phyloP scores from a whole-genome alignment of 2,329 filamentous ascomycete species.

The Thielaviopsis populi region DNA sequence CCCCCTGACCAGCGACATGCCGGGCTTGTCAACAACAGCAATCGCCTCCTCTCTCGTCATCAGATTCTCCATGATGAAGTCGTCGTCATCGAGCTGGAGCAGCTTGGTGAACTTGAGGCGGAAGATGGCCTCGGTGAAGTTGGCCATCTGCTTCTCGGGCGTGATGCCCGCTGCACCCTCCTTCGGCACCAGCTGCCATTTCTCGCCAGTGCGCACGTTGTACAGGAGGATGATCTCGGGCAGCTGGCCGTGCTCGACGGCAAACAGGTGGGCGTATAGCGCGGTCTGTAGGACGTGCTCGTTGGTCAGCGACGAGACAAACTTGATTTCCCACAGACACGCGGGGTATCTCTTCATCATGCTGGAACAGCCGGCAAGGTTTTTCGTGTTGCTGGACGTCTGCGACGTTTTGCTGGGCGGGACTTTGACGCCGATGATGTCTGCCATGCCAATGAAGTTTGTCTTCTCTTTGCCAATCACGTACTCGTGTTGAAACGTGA shows the following conservation, averaged over 20 bases:
- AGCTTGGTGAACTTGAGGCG: slow-evolving; percentile 18
- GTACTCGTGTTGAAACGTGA: background rate
- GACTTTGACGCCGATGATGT: slow-evolving; percentile 10
- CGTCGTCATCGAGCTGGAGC: slow-evolving; percentile 9
- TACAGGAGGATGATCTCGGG: slow-evolving; percentile 19
- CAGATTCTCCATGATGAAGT: slow-evolving; percentile 15
- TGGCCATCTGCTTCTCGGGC: background rate
- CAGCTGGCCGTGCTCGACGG: slow-evolving; percentile 14
- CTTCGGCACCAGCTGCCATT: slow-evolving; percentile 18
- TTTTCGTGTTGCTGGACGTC: background rate
- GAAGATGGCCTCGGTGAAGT: slow-evolving; percentile 19
- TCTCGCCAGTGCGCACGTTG: slow-evolving; percentile 22
- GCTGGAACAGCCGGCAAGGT: background rate
- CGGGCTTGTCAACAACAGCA: background rate
- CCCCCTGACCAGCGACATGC: background rate
- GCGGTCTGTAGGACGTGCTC: slow-evolving; percentile 22
- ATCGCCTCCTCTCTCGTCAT: slow-evolving; percentile 3
- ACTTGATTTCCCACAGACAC: slow-evolving; percentile 23
- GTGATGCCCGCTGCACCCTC: background rate
- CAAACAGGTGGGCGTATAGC: slow-evolving; percentile 21
- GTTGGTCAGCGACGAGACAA: slow-evolving; percentile 20
- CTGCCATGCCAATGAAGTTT: background rate
- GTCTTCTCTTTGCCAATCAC: background rate
- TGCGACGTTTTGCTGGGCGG: background rate
- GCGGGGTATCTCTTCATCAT: background rate